Percentiles rank a stretch among this genome's conserved stretches.
These are phyloP conservation scores for Didymosphaeria variabile DNA, from an alignment of 2,329 filamentous ascomycete species.

Conservation along the genomic window DNA sequence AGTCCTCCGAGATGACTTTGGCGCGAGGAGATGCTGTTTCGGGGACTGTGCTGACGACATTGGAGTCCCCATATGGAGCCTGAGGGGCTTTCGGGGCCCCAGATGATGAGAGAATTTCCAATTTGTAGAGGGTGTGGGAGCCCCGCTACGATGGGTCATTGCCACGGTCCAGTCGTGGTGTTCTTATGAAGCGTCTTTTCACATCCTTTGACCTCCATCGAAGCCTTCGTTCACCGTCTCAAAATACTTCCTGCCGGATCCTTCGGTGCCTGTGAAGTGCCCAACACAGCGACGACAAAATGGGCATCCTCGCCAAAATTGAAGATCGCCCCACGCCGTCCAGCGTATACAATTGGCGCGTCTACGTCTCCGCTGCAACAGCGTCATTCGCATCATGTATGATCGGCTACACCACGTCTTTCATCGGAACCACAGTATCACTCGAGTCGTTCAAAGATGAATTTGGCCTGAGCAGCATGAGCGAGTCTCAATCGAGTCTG, in stretches of 20 bases:
- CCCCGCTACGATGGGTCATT: constrained; percentile 7
- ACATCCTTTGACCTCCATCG: background rate
- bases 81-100: background rate
- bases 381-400: constrained; percentile 8
- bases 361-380: constrained; percentile 7
- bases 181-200: constrained; percentile 2
- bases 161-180: constrained; percentile 2
- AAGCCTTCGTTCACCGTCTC: background rate
- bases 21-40: background rate
- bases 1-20: background rate
- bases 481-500: background rate
- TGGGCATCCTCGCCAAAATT: constrained; percentile 3
- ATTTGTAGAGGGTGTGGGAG: background rate
- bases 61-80: background rate
- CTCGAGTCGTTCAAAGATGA: constrained; percentile 7
- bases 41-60: background rate
- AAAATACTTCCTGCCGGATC: background rate
- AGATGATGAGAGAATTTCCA: background rate
- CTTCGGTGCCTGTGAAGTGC: background rate
- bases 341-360: constrained; percentile 5
- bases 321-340: constrained; percentile 1
- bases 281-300: background rate
- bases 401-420: constrained; percentile 7
- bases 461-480: constrained; percentile 5
- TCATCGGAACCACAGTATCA: background rate